Conservation (phyloP, 441 rosid genomes). For the Corymbia citriodora region DNA sequence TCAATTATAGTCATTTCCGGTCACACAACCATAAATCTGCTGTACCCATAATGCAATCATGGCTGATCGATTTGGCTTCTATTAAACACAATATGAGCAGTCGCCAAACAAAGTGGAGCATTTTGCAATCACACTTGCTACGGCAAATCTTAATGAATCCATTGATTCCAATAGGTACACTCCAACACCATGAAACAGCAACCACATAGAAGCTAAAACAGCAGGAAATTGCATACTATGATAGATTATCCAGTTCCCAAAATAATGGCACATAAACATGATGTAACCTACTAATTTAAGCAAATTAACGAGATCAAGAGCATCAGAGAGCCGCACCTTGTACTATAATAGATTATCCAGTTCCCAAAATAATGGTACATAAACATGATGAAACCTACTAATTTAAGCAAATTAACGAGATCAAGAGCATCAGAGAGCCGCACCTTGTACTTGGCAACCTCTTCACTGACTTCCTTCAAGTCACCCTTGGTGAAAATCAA, state of each 20-base stretch:
- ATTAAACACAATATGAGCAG: neutral
- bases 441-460: slow-evolving; percentile 92
- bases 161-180: neutral
- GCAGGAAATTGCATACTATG: neutral
- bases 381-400: neutral
- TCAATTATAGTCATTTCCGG: neutral
- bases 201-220: neutral
- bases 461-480: slow-evolving; percentile 89
- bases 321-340: slow-evolving; percentile 44
- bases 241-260: neutral
- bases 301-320: neutral
- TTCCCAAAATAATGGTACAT: neutral
- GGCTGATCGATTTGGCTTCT: neutral
- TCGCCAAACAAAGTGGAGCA: neutral
- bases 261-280: neutral
- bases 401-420: neutral
- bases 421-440: neutral
- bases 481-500: slow-evolving; percentile 89
- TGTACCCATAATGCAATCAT: neutral
- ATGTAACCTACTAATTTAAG: neutral
- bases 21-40: neutral
- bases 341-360: slow-evolving; percentile 22
- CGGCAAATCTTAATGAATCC: neutral
- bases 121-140: neutral
- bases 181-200: neutral